Base-by-base conservation (phyloP, 169 alveolate genomes). In the Plasmodium malariae region DNA sequence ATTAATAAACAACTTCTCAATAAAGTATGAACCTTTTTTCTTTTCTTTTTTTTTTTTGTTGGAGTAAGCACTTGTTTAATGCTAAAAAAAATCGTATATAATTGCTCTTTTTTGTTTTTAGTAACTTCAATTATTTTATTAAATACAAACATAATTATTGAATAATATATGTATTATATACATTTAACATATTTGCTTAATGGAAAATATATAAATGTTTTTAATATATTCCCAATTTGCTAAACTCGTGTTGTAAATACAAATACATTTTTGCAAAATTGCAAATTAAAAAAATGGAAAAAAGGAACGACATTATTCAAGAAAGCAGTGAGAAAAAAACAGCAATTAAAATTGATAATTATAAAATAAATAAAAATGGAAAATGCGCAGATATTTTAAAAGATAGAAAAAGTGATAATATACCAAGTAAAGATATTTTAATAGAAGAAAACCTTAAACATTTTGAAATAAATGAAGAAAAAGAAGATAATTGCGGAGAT, bases 351-450 rank as follows among this genome's bases (percentile, higher is more conserved):
- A 71, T 71, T 24, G 85, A 71, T 0, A 71, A 71, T 49, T 71
- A 71, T 59, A 71, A 71, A 71, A 45, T 71, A 71, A 71, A 37
- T 57, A 49, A 49, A 34, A 49, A 43, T 45, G 85, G 32, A 71
- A 12, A 19, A 57, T 45, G 40, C 34, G 65, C 19, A 45, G 85
- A 49, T 37, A 71, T 28, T 28, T 5, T 71, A 48, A 71, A 71
- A 49, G 67, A 71, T 49, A 28, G 48, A 24, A 40, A 36, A 28
- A 26, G 51, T n/a, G 65, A 48, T 45, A 49, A 49, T 48, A 59
- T 26, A 71, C 30, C 57, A 71, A 24, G 60, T 45, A 21, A 71
- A 26, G 24, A 71, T 59, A 24, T 71, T 71, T 71, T 14, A 71
- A 71, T 49, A 43, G 26, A 34, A 49, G 67, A 71, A 71, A 71